Evolutionary conservation across 1,284 basidiomycete species (phyloP), one percentile per base, ranked within the genome.

Genomic region (Stygiomarasmius scandens): DNA sequence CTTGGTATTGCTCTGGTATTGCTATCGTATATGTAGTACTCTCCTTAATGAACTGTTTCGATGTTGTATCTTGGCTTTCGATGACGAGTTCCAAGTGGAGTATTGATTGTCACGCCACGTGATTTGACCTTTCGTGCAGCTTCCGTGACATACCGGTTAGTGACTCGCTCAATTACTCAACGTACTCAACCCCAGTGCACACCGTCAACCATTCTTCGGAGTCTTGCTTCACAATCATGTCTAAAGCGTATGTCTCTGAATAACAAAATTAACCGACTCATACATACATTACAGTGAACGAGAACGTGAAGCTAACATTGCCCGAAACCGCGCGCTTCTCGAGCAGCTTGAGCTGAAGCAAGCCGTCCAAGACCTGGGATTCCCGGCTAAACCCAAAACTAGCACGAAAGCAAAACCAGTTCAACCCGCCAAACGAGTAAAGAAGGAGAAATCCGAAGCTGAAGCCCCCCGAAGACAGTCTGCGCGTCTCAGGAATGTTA

Each of bases 241-340:
- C 38, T 19, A 41, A 41, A 41, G 11, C n/a, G 38, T 41, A 41
- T 4, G 38, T 41, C 16, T 19, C 38, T 16, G 8, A 41, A 16
- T 41, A 8, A 29, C 14, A 45, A 10, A 38, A 19, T 5, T 25
- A 2, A 29, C 51, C 45, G 34, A 46, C 22, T 55, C 23, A 23
- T 6, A 49, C 25, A 11, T 22, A 34, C 22, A 49, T 9, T 49
- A 14, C 62, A 91, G 90, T 66, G 90, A 92, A 71, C 72, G 80
- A 32, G 86, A 90, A 64, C 85, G 90, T 14, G 84, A 88, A 66
- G 85, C 83, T 8, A 92, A 91, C 64, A 92, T 93, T 52, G 89
- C 87, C 11, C 81, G 88, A 49, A 93, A 93, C 67, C 84, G 82
- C 44, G 87, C 84, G 10, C 74, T 92, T 8, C 77, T 93, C 32